A percentile compares a stretch with the other conserved stretches of the same genome.
These are phyloP conservation scores for Fusarium sp. DNA, from an alignment of 2,329 filamentous ascomycete genomes.

Conservation along the genomic window DNA sequence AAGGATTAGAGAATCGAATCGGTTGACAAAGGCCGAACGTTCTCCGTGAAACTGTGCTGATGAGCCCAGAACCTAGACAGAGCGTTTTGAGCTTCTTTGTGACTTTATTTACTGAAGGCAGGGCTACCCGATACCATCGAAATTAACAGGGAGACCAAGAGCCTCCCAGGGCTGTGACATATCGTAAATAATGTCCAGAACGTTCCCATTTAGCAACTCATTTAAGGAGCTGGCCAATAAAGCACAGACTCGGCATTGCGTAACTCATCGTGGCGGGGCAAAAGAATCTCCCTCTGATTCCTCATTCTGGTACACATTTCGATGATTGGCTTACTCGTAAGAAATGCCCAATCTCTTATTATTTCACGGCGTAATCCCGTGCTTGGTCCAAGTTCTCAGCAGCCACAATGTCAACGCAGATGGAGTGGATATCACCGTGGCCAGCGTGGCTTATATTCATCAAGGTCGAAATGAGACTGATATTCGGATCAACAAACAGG, in stretches of 20 bases:
- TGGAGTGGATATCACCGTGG: slow-evolving; percentile 12
- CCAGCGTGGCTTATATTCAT: slow-evolving; percentile 7
- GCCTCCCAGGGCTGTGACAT: background rate
- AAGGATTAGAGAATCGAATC: slow-evolving; percentile 8
- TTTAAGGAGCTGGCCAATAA: background rate
- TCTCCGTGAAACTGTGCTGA: slow-evolving; percentile 2
- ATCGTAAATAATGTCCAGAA: background rate
- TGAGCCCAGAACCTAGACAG: background rate
- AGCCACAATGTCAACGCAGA: slow-evolving; percentile 11
- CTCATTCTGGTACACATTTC: background rate
- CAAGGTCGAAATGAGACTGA: slow-evolving; percentile 2
- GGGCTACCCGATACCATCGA: background rate
- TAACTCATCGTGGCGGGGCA: slow-evolving; percentile 24
- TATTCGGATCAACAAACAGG: slow-evolving; percentile 26
- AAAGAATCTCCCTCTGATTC: background rate
- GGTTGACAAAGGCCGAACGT: slow-evolving; percentile 4
- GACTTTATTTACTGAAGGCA: background rate
- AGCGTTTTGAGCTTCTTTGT: background rate
- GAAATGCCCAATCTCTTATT: slow-evolving; percentile 3
- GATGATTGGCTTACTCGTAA: slow-evolving; percentile 21
- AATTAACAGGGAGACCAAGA: background rate
- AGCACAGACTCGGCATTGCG: slow-evolving; percentile 21
- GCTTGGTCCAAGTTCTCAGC: slow-evolving; percentile 10
- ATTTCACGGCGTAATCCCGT: slow-evolving; percentile 1
- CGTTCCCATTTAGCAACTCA: background rate